Base-by-base conservation (phyloP, 768 basidiomycete species). In the Leccinum truebloodii region DNA sequence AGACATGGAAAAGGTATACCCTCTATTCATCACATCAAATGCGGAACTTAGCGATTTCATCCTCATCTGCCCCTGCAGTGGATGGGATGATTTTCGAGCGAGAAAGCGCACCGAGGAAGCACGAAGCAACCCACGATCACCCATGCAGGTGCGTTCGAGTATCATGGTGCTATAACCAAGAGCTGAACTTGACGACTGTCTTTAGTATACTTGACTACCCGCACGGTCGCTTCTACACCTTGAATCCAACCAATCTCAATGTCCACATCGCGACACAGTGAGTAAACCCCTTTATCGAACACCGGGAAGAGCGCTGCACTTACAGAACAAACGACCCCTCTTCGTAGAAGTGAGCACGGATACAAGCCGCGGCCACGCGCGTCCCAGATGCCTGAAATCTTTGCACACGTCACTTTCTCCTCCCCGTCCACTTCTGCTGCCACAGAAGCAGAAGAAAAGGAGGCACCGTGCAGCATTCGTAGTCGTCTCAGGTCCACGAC, bases 321-420 rank as follows among this genome's bases (percentile, higher is more conserved):
- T 70, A 58, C 59, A 44, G 24, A 14, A 69, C 69, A 1, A 24
- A 52, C 4, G 69, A 71, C 44, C 62, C 49, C 0, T 61, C 67
- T 3, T 26, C 59, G 67, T 1, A 60, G n/a, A 18, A 51, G 12
- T 4, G 9, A 0, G 1, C 69, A 71, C 13, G 57, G 49, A 1
- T 64, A 70, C 48, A 50, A 52, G 18, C 67, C 70, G 2, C 54
- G 16, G 14, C 44, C 7, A 24, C 54, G 32, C 2, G 26, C 10
- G 5, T 0, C 39, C n/a, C 24, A 22, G 20, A 20, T 5, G 14
- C 35, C 4, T 3, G 1, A 1, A 2, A 8, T 4, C 28, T 10
- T 24, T 3, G 4, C 12, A 16, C 24, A 57, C 6, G 0, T 57
- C 28, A 3, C 10, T 28, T 28, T 28, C 5, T 28, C 7, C 28